Evolutionary conservation across 2,329 filamentous ascomycete species (phyloP).

Genomic region (Colletotrichum phormii): DNA sequence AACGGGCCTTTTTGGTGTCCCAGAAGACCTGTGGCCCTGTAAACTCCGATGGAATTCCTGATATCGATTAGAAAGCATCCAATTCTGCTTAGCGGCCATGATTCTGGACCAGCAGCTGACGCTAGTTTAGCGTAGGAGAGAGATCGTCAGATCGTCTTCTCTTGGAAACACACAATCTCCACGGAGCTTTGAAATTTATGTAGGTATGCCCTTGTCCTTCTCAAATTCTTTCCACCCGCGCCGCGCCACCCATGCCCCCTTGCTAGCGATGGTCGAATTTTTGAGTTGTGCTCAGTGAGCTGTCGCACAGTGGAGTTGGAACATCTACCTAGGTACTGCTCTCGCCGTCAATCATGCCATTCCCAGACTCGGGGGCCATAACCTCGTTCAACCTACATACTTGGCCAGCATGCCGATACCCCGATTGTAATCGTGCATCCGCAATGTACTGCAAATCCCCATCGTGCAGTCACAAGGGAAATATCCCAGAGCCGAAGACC

Average conservation of each 20-base stretch:
- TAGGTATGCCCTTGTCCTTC: background rate
- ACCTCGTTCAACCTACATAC: too few species aligned
- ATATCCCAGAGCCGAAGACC: background rate
- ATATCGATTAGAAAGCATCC: background rate
- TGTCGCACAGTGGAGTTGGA: too few species aligned
- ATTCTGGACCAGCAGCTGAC: background rate
- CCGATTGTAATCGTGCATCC: too few species aligned
- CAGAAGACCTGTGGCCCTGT: background rate
- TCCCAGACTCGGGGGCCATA: too few species aligned
- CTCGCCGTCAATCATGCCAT: too few species aligned
- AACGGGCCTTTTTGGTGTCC: background rate
- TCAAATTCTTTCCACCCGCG: background rate
- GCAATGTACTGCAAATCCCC: background rate
- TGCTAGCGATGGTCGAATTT: too few species aligned
- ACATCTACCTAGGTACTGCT: too few species aligned
- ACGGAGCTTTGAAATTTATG: background rate
- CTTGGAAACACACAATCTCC: background rate
- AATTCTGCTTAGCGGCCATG: background rate
- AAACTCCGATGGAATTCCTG: background rate
- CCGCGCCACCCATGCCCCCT: too few species aligned
- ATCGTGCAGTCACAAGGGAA: background rate
- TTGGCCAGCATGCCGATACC: too few species aligned
- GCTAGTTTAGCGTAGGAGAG: background rate
- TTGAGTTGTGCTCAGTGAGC: too few species aligned
- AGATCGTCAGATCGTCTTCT: too few species aligned